These are phyloP conservation scores for Fusarium metavorans DNA, from an alignment of 2,329 filamentous ascomycete genomes.

Conservation along the genomic window DNA sequence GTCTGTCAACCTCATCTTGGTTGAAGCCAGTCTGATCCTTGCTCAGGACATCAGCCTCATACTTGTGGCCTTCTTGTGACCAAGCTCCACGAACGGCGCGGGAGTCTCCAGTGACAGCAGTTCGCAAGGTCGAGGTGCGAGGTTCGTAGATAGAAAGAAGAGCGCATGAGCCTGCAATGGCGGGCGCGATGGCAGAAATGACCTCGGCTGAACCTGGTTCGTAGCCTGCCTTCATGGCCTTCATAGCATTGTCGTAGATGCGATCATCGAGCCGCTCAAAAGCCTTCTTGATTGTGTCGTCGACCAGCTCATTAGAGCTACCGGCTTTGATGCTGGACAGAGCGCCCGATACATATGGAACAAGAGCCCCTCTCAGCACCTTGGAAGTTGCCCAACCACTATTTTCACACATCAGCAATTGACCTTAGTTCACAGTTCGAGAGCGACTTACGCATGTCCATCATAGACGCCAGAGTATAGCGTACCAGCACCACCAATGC, in stretches of 20 bases:
- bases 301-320: constrained; percentile 60
- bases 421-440: neutral
- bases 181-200: constrained; percentile 50
- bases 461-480: constrained; percentile 59
- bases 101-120: constrained; percentile 76
- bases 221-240: constrained; percentile 45
- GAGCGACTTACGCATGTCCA: constrained; percentile 58
- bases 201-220: constrained; percentile 46
- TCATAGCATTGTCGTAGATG: constrained; percentile 57
- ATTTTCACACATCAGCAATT: constrained; percentile 8
- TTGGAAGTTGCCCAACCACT: constrained; percentile 57
- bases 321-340: constrained; percentile 47
- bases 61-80: constrained; percentile 56
- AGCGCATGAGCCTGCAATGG: constrained; percentile 69
- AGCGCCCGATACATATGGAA: constrained; percentile 55
- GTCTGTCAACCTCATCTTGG: constrained; percentile 64
- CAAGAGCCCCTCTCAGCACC: constrained; percentile 55
- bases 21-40: constrained; percentile 76
- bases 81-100: constrained; percentile 71
- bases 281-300: constrained; percentile 66
- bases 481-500: constrained; percentile 44
- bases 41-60: constrained; percentile 67
- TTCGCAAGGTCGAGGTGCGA: constrained; percentile 62
- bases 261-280: constrained; percentile 70
- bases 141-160: constrained; percentile 73